Evolutionary conservation across 192 early-diverging fungal genomes (phyloP), one percentile per base, ranked within the genome.

Genomic region (Umbelopsis sp.): DNA sequence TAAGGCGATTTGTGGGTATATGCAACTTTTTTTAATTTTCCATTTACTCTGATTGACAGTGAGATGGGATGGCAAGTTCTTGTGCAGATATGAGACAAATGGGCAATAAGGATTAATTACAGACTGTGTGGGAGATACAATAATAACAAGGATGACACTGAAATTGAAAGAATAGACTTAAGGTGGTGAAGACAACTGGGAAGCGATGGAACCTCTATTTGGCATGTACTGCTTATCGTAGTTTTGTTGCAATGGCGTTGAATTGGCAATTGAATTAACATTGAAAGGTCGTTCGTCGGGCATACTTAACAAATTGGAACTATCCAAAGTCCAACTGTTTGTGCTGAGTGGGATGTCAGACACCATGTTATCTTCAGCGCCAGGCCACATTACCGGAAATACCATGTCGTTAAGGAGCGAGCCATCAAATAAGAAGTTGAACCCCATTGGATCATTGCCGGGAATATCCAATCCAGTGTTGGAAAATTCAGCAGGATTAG

Each of bases 381-480:
- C 27, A 15, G 55, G 55, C 55, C 55, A 61, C 55, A 69, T 49
- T 9, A 33, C 48, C 1, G 67, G 49, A 27, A 69, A 69, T 27
- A 69, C 45, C 66, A 67, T 49, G 48, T 52, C 67, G 15, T 69
- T 52, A 30, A 69, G 51, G 27, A 69, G 67, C 3, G 67, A 69
- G 15, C 47, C 51, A 52, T 69, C 67, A 27, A 52, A 69, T 10
- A 69, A 46, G 23, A 69, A 69, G 46, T 69, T 69, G 16, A 61
- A 61, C 0, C 55, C 55, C 16, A 6, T 61, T 35, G 55, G 55
- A 35, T 61, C 55, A 27, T 51, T 52, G 46, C 67, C 67, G 9
- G 67, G 51, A 48, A 69, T 69, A 44, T 69, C 48, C 67, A 52
- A 21, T 9, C 67, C 67, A 7, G 51, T 52, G 49, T 69, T 48